These are phyloP conservation scores for Aspergillus texensis DNA, from an alignment of 2,329 filamentous ascomycete species.

Conservation along the genomic window DNA sequence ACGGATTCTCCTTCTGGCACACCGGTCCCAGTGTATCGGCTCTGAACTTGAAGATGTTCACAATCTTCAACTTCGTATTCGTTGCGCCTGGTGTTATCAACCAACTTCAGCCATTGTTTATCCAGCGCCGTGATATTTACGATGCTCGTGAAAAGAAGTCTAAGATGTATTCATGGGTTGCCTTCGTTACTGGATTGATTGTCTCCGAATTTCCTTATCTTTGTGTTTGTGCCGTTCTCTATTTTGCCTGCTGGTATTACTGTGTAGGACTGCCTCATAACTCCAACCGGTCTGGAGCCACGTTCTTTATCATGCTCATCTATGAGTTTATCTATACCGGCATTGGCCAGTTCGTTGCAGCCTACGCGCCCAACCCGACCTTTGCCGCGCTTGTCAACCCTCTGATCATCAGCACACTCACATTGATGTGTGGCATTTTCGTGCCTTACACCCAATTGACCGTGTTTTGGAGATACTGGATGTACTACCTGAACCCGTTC, in stretches of 20 bases:
- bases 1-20: constrained; percentile 65
- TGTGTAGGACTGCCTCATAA: constrained; percentile 55
- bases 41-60: constrained; percentile 75
- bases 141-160: constrained; percentile 68
- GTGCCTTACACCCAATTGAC: constrained; percentile 33
- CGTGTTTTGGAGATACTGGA: constrained; percentile 36
- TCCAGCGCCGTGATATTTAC: constrained; percentile 71
- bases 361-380: constrained; percentile 67
- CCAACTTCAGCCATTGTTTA: constrained; percentile 66
- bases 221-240: constrained; percentile 64
- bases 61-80: constrained; percentile 64
- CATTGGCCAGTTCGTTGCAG: constrained; percentile 79
- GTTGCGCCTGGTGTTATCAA: constrained; percentile 49
- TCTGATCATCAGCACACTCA: constrained; percentile 61
- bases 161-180: constrained; percentile 74
- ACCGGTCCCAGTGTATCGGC: constrained; percentile 65
- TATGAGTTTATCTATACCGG: constrained; percentile 72
- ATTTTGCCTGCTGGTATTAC: constrained; percentile 75
- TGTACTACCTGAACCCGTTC: constrained; percentile 35
- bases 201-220: constrained; percentile 72
- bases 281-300: constrained; percentile 41
- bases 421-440: constrained; percentile 34
- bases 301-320: constrained; percentile 72
- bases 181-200: constrained; percentile 70
- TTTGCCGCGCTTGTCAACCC: constrained; percentile 75